phyloP scores from a whole-genome alignment of 2,329 filamentous ascomycete species.

The Fusarium azukiicola region DNA sequence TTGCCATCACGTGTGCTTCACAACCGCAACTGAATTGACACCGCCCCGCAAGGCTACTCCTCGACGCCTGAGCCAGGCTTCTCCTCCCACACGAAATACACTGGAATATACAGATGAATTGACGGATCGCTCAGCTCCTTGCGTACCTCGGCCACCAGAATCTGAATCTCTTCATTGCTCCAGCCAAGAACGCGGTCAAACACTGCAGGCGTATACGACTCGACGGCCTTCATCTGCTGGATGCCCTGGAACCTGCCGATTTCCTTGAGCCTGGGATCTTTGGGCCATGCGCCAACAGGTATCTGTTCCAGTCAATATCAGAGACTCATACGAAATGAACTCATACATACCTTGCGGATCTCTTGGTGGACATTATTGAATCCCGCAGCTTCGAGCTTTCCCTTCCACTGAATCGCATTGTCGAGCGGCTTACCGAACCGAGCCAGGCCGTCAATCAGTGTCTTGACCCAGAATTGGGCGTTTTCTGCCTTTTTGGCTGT shows the following conservation, averaged over 20 bases:
- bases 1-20: not conserved
- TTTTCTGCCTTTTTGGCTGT: constrained; percentile 35
- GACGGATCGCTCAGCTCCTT: constrained; percentile 48
- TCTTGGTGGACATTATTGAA: constrained; percentile 38
- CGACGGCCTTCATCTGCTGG: constrained; percentile 40
- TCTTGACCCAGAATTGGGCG: constrained; percentile 34
- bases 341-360: constrained; percentile 29
- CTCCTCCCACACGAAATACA: constrained; percentile 38
- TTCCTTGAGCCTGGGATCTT: constrained; percentile 19
- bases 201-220: constrained; percentile 43
- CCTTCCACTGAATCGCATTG: constrained; percentile 31
- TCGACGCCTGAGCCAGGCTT: constrained; percentile 25
- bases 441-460: constrained; percentile 27
- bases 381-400: constrained; percentile 28
- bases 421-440: constrained; percentile 44
- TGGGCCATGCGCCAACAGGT: constrained; percentile 41
- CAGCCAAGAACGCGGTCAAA: constrained; percentile 42
- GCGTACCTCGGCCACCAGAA: constrained; percentile 41
- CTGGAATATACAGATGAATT: constrained; percentile 42
- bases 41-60: not conserved
- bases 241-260: constrained; percentile 37
- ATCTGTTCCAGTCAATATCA: constrained; percentile 1
- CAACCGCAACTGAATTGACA: not conserved
- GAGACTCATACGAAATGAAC: not conserved
- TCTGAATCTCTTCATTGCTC: constrained; percentile 39